phyloP scores from a whole-genome alignment of 306 rosid species.

The Cicer chorassanicum region DNA sequence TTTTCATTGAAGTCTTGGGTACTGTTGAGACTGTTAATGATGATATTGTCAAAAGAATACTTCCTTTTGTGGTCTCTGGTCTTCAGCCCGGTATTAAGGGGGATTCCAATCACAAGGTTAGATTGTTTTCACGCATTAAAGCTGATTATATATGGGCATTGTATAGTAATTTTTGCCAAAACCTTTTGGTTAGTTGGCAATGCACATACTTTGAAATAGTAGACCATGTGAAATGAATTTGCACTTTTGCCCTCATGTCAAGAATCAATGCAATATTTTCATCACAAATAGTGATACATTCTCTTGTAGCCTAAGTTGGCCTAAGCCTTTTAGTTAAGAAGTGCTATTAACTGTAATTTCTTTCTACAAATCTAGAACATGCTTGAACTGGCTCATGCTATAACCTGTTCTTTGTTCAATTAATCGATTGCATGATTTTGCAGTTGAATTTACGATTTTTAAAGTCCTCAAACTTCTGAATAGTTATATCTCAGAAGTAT shows the following conservation, averaged over 20 bases:
- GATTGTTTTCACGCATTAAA: constrained; percentile 23
- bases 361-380: constrained; percentile 11
- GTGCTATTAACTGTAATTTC: constrained; percentile 8
- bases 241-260: constrained; percentile 6
- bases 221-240: constrained; percentile 16
- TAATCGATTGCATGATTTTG: constrained; percentile 22
- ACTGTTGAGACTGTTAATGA: constrained; percentile 58
- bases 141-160: neutral
- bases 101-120: constrained; percentile 78
- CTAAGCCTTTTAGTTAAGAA: neutral
- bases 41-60: constrained; percentile 71
- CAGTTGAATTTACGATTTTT: neutral
- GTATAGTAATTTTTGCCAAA: constrained; percentile 20
- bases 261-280: neutral
- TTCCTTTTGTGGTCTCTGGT: constrained; percentile 75
- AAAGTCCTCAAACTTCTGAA: constrained; percentile 8
- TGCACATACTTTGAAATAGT: constrained; percentile 22
- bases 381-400: constrained; percentile 18
- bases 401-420: neutral
- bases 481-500: neutral
- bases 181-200: constrained; percentile 3
- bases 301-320: constrained; percentile 10
- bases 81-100: constrained; percentile 66
- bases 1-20: constrained; percentile 83
- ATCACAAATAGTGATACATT: constrained; percentile 23